Percentiles rank a stretch among this genome's conserved stretches.
These are phyloP conservation scores for Brassica rapa DNA, from an alignment of 345 rosid species.

Conservation along the genomic window DNA sequence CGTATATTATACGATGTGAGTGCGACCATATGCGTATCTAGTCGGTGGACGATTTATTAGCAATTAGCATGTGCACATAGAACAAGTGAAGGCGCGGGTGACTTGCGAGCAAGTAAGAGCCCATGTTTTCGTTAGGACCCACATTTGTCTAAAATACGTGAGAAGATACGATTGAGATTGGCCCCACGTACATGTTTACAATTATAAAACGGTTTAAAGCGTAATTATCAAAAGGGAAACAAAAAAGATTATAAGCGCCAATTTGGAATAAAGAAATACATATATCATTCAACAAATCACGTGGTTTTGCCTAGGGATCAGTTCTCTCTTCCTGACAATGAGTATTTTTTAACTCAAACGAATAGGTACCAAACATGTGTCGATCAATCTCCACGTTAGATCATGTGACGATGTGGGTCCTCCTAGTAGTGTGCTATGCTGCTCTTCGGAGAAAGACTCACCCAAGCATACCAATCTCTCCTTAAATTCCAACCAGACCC, in stretches of 20 bases:
- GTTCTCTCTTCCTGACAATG: slow-evolving; percentile 38
- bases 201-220: slow-evolving; percentile 1
- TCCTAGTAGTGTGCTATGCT: slow-evolving; percentile 31
- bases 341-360: slow-evolving; percentile 25
- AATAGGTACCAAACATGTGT: slow-evolving; percentile 27
- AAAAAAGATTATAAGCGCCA: slow-evolving; percentile 10
- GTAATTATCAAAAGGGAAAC: neutral
- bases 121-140: slow-evolving; percentile 57
- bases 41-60: slow-evolving; percentile 42
- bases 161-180: slow-evolving; percentile 31
- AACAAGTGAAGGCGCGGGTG: slow-evolving; percentile 43
- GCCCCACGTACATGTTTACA: slow-evolving; percentile 33
- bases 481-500: neutral
- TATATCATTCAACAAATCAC: slow-evolving; percentile 45
- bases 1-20: slow-evolving; percentile 12
- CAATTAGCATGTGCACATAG: slow-evolving; percentile 54
- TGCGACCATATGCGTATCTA: slow-evolving; percentile 34
- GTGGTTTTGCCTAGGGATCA: slow-evolving; percentile 56
- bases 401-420: slow-evolving; percentile 45
- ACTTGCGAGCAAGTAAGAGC: slow-evolving; percentile 49
- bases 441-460: neutral
- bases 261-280: neutral
- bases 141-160: slow-evolving; percentile 40
- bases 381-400: slow-evolving; percentile 43
- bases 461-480: neutral